Evolutionary conservation across 352 stramenopile species (phyloP), one percentile per base, ranked within the genome.

Genomic region (Phytophthora hybrid): DNA sequence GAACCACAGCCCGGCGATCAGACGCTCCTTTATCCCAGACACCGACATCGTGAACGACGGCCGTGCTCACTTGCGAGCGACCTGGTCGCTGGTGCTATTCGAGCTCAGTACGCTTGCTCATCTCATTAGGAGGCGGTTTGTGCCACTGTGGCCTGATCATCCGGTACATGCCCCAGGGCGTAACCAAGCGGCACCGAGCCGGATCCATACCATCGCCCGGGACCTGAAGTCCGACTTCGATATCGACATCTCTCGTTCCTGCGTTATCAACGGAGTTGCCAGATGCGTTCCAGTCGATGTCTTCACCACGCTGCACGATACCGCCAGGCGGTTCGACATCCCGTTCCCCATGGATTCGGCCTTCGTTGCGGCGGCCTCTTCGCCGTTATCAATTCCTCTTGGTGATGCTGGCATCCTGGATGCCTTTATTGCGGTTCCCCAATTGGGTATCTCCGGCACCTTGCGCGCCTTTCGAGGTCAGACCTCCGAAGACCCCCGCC

Each of bases 61-160:
- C 0, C 21, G 32, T 2, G 62, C 55, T 13, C 57, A 71, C 9
- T 39, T 6, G 19, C 5, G 7, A 1, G 56, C 37, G 37, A 59
- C 63, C 21, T 69, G 62, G 69, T 71, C 55, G 37, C 69, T 71
- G 5, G 31, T 58, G 0, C 11, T 71, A 1, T 39, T 55, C 0
- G 39, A 71, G 21, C 11, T 74, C 26, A 1, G 10, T 2, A 8
- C 3, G 0, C 19, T 74, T 4, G 11, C 23, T 1, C 66, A 67
- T 13, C 51, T 73, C 2, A 31, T 72, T 10, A 18, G 41, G 16
- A 5, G 5, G 18, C 41, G 41, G 41, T 51, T 51, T 51, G 41
- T 51, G 41, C 16, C 41, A 23, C 18, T 4, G 41, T 23, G 41
- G 41, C 41, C 41, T 51, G 41, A 51, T 51, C 41, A 21, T 10